These are phyloP conservation scores for Teunomyces funiuensis DNA, from an alignment of 805 yeast genomes.

Conservation along the genomic window DNA sequence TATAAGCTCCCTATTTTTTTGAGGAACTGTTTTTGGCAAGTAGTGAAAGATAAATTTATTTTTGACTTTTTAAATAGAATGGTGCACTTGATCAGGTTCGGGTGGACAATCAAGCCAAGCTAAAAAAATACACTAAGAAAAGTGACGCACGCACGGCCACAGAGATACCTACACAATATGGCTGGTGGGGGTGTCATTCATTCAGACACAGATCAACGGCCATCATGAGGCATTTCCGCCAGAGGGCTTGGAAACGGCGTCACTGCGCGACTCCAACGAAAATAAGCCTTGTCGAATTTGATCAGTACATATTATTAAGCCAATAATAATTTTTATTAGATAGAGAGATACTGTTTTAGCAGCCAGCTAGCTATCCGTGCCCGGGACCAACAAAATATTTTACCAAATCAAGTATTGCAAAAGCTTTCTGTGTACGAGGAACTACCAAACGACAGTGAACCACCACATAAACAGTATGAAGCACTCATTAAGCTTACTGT, in stretches of 20 bases:
- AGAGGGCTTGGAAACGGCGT: background rate
- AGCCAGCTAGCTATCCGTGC: no score
- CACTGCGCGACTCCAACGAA: background rate
- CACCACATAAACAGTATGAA: background rate
- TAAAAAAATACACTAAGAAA: no score
- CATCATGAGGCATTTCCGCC: background rate
- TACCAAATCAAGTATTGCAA: no score
- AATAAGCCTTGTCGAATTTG: background rate
- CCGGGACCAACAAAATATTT: no score
- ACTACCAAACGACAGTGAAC: no score
- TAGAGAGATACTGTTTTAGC: background rate
- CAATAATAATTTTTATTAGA: no score
- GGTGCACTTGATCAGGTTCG: no score
- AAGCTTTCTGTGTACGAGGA: no score
- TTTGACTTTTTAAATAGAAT: background rate
- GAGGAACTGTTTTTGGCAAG: background rate
- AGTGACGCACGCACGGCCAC: no score
- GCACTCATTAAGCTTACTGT: slow-evolving; percentile 2
- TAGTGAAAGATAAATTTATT: background rate
- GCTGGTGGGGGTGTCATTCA: no score
- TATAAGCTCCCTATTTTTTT: background rate
- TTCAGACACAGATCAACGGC: background rate
- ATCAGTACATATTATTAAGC: background rate
- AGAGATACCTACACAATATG: no score
- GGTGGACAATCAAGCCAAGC: no score